phyloP scores from a whole-genome alignment of 116 monocot species.

The Posidonia oceanica region DNA sequence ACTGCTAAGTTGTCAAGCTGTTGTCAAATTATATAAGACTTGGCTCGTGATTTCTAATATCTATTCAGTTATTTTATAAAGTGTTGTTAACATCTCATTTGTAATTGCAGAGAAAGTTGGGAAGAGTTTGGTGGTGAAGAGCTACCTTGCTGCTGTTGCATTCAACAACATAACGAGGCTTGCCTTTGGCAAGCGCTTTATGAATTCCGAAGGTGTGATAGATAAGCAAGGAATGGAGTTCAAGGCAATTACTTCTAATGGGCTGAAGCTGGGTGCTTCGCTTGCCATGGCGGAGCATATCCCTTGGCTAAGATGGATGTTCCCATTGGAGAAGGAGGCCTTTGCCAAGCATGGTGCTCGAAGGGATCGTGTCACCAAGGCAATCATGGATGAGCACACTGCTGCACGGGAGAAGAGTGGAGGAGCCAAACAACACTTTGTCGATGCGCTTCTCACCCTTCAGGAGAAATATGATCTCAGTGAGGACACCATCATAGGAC shows the following conservation, averaged over 20 bases:
- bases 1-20: too few species aligned
- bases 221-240: conserved; percentile 72
- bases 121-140: conserved; percentile 46
- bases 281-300: conserved; percentile 72
- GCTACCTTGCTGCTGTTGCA: conserved; percentile 33
- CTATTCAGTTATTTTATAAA: too few species aligned
- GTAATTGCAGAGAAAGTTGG: conserved; percentile 28
- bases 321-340: conserved; percentile 63
- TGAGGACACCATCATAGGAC: conserved; percentile 67
- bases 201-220: conserved; percentile 44
- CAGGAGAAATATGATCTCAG: conserved; percentile 68
- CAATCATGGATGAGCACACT: conserved; percentile 79
- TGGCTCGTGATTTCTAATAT: too few species aligned
- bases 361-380: conserved; percentile 56
- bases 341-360: conserved; percentile 48
- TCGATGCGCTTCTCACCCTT: conserved; percentile 74
- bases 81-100: background rate
- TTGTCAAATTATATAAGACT: too few species aligned
- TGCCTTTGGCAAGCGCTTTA: conserved; percentile 85
- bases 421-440: conserved; percentile 64
- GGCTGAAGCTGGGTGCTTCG: conserved; percentile 61
- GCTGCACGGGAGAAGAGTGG: conserved; percentile 29
- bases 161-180: conserved; percentile 75
- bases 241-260: conserved; percentile 67
- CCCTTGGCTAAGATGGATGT: conserved; percentile 63